Percentiles rank a stretch among this genome's conserved stretches.
These are phyloP conservation scores for Geoglossum glabrum DNA, from an alignment of 495 filamentous ascomycete species.

Conservation along the genomic window DNA sequence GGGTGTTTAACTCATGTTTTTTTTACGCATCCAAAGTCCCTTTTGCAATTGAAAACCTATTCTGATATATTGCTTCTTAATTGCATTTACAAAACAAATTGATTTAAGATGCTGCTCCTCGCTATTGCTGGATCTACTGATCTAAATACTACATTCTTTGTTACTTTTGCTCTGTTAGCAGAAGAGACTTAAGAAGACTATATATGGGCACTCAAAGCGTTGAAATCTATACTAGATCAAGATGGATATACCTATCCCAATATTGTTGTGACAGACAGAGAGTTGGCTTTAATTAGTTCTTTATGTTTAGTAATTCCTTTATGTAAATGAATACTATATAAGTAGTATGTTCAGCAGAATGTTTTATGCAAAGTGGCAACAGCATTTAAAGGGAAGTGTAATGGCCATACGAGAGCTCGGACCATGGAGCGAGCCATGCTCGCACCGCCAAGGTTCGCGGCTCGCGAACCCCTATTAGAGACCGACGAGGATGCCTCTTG, in stretches of 20 bases:
- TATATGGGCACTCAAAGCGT: not conserved
- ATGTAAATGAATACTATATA: not conserved
- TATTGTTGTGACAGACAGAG: not conserved
- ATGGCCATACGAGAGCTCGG: no score
- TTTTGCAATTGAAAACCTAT: not conserved
- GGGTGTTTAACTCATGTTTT: not conserved
- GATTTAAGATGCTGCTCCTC: constrained; percentile 9
- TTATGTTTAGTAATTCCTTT: not conserved
- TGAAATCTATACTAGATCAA: not conserved
- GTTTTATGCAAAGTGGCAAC: no score
- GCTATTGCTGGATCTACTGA: constrained; percentile 6
- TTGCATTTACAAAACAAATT: constrained; percentile 10
- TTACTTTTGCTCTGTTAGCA: no score
- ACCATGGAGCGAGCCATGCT: no score
- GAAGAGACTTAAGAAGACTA: constrained; percentile 1
- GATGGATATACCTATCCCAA: no score
- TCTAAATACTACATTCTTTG: constrained; percentile 7
- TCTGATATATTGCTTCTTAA: constrained; percentile 8
- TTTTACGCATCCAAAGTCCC: not conserved
- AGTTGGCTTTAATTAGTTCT: not conserved
- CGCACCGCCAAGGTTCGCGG: no score
- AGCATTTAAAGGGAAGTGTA: not conserved
- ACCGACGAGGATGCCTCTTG: no score
- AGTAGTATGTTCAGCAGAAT: not conserved
- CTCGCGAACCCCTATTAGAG: no score